Percentiles rank a stretch among this genome's conserved stretches.
phyloP scores from a whole-genome alignment of 257 asterid genomes.

The Handroanthus guayacan region DNA sequence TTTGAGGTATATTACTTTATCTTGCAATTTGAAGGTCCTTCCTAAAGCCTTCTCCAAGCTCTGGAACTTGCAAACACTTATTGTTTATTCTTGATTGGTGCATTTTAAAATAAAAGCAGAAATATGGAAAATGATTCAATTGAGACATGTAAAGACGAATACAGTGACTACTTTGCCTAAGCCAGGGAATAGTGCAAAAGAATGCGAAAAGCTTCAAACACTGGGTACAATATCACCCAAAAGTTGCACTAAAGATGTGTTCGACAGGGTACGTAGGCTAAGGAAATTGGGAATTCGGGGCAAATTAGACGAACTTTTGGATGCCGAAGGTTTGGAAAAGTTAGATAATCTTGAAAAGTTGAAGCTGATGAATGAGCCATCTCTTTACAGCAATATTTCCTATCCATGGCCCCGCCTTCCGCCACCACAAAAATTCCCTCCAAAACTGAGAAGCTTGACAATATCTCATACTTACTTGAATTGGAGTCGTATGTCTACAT shows the following conservation, averaged over 20 bases:
- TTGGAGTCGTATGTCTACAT: neutral
- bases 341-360: neutral
- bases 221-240: neutral
- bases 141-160: neutral
- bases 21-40: too few relatives aligned
- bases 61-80: conserved; percentile 43
- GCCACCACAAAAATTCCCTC: neutral
- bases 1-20: too few relatives aligned
- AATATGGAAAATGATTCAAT: neutral
- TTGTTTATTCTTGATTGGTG: conserved; percentile 12
- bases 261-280: neutral
- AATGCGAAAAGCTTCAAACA: neutral
- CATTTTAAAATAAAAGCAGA: neutral
- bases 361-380: neutral
- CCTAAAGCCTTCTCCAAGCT: conserved; percentile 35
- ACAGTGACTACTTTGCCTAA: neutral
- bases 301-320: neutral
- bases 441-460: neutral
- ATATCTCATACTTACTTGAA: neutral
- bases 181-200: neutral
- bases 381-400: too few relatives aligned
- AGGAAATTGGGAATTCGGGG: neutral
- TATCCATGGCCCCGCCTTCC: neutral
- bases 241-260: neutral
- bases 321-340: neutral